Conservation (phyloP, 352 stramenopile genomes). For the Phytopythium delawarense region DNA sequence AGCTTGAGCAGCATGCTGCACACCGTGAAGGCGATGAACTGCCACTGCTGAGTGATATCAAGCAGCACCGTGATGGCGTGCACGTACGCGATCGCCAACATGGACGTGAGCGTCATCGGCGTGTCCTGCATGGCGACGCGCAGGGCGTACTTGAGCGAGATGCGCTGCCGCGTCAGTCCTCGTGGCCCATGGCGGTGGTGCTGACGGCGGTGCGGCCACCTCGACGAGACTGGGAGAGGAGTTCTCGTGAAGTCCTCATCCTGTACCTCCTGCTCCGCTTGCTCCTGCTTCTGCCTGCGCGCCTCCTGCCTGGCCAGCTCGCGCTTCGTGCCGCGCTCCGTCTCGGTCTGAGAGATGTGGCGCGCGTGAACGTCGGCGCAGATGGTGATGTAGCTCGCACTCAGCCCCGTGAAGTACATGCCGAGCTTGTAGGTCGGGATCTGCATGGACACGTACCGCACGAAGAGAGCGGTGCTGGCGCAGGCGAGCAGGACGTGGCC, state of each 20-base stretch:
- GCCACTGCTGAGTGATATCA: neutral
- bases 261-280: neutral
- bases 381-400: slow-evolving; percentile 14
- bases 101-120: slow-evolving; percentile 2
- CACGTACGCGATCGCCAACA: slow-evolving; percentile 14
- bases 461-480: neutral
- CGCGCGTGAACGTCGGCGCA: slow-evolving; percentile 10
- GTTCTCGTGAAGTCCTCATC: neutral
- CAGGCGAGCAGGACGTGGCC: neutral
- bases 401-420: slow-evolving; percentile 17
- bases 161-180: neutral
- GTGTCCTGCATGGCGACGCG: slow-evolving; percentile 4
- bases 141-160: neutral
- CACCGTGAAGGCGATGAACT: neutral
- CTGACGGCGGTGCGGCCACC: neutral
- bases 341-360: slow-evolving; percentile 11
- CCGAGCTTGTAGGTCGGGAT: slow-evolving; percentile 11
- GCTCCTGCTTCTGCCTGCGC: neutral
- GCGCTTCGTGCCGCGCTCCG: slow-evolving; percentile 5
- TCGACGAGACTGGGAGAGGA: neutral
- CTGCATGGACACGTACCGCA: neutral
- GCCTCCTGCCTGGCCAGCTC: neutral
- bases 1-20: slow-evolving; percentile 12
- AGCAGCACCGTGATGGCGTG: slow-evolving; percentile 9
- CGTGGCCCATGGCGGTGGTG: too few relatives aligned